Base-by-base conservation (phyloP, 768 basidiomycete genomes). In the Boletus bicolor region DNA sequence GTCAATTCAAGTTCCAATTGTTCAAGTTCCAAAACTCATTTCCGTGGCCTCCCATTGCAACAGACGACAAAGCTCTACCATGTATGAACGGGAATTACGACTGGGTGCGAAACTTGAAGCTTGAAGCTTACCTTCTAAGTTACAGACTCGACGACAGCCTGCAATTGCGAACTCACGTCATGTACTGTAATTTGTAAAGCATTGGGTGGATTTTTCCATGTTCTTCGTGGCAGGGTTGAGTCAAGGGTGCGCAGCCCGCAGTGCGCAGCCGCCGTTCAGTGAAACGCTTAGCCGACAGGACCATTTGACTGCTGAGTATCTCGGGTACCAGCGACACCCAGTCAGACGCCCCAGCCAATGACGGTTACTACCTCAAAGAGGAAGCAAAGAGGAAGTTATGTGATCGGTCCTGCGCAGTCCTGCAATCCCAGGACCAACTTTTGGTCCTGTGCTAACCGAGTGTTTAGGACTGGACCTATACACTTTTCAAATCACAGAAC, bases 181-280 rank as follows among this genome's bases (percentile, higher is more conserved):
- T 42, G 0, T 11, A 28, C 28, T 26, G 14, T 30, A 10, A 6
- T 30, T 28, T 49, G 11, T 39, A 4, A 49, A 49, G 7, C 17
- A 28, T 10, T 5, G 34, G 10, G 15, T 7, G 35, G 19, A 2
- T 2, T 12, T 45, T 15, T 28, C 26, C 15, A 36, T 37, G 8
- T 48, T 35, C 24, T 11, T 49, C 21, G 10, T 21, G 5, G 17
- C 37, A 24, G 32, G 34, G 7, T 34, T 36, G 3, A 17, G 30
- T 34, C 2, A 15, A 39, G 24, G 44, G 38, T 46, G 35, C 58
- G 50, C 56, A 58, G 57, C n/a, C 26, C 53, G 53, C 53, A 57
- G 53, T 44, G 26, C 56, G 43, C 56, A 57, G 19, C 19, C 19
- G 19, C 19, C 19, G 1, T 19, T 19, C 19, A 19, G 19, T 19